Conservation (phyloP, 176 grass and related monocot species). For the Zoysia japonica region DNA sequence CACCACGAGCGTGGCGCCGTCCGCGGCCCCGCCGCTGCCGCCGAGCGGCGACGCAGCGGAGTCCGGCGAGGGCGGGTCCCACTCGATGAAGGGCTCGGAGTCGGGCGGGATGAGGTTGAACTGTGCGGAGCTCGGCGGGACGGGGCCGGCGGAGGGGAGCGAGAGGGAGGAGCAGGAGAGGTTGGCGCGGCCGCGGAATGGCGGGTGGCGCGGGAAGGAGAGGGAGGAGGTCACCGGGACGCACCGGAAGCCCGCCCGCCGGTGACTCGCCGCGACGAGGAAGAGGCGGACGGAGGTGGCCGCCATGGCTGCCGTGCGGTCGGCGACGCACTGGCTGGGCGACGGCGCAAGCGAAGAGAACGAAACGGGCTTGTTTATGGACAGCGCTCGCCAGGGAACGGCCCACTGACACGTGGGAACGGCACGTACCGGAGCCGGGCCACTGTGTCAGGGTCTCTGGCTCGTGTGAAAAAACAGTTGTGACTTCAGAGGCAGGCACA, state of each 20-base stretch:
- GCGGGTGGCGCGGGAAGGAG: conserved; percentile 38
- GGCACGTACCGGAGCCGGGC: no score
- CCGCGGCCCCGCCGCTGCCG: conserved; percentile 4
- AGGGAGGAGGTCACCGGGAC: conserved; percentile 15
- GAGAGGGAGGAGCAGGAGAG: conserved; percentile 38
- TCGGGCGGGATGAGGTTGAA: conserved; percentile 39
- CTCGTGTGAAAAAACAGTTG: no score
- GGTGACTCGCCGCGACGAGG: conserved; percentile 32
- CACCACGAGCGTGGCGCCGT: conserved; percentile 66
- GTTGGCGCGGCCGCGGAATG: conserved; percentile 37
- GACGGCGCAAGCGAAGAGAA: conserved; percentile 1
- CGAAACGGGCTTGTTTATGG: conserved; percentile 1
- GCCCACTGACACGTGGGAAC: no score
- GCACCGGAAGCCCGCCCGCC: conserved; percentile 1
- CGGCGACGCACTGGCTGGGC: not conserved
- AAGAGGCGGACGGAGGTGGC: conserved; percentile 53
- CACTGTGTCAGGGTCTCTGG: no score
- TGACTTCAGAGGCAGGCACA: no score
- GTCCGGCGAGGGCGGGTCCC: conserved; percentile 46
- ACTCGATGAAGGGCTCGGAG: conserved; percentile 63
- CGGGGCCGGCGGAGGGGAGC: conserved; percentile 24
- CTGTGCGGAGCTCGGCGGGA: conserved; percentile 8
- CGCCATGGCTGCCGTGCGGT: conserved; percentile 42
- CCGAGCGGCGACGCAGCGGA: conserved; percentile 26
- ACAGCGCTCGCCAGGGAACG: not conserved